Evolutionary conservation across 768 basidiomycete genomes (phyloP).

Genomic region (Infundibulicybe gibba): DNA sequence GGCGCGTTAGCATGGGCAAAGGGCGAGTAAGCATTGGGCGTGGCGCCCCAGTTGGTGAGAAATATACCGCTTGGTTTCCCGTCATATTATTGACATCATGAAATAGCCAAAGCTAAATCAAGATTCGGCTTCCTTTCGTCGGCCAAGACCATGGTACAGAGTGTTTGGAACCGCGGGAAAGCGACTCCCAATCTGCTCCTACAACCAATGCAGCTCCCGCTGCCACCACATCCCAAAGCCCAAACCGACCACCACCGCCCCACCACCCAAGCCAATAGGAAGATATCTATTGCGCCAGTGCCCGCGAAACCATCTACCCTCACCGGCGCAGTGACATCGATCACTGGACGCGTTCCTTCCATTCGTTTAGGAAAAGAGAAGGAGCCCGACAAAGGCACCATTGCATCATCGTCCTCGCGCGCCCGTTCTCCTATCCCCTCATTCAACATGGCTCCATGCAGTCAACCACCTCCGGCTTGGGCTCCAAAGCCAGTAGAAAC

Average conservation of each 20-base stretch:
- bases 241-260: slow-evolving; percentile 4
- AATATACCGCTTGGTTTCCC: neutral
- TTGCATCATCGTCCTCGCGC: slow-evolving; percentile 12
- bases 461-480: slow-evolving; percentile 7
- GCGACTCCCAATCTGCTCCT: slow-evolving; percentile 1
- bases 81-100: slow-evolving; percentile 15
- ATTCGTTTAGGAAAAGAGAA: slow-evolving; percentile 13
- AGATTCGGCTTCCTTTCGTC: slow-evolving; percentile 71
- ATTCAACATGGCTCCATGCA: slow-evolving; percentile 3
- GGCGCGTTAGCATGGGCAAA: slow-evolving; percentile 11
- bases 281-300: slow-evolving; percentile 5
- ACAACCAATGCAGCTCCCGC: slow-evolving; percentile 14
- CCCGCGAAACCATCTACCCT: slow-evolving; percentile 5
- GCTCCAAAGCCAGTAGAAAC: slow-evolving; percentile 6
- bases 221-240: slow-evolving; percentile 21
- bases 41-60: slow-evolving; percentile 37
- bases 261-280: slow-evolving; percentile 6
- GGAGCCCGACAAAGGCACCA: slow-evolving; percentile 8
- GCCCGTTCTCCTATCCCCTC: slow-evolving; percentile 18
- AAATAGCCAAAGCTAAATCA: slow-evolving; percentile 41
- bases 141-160: slow-evolving; percentile 68
- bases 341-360: slow-evolving; percentile 12
- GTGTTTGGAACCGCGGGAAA: slow-evolving; percentile 67
- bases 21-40: slow-evolving; percentile 35
- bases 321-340: neutral